Evolutionary conservation across 768 basidiomycete genomes (phyloP).

Genomic region (Suillus bovinus): DNA sequence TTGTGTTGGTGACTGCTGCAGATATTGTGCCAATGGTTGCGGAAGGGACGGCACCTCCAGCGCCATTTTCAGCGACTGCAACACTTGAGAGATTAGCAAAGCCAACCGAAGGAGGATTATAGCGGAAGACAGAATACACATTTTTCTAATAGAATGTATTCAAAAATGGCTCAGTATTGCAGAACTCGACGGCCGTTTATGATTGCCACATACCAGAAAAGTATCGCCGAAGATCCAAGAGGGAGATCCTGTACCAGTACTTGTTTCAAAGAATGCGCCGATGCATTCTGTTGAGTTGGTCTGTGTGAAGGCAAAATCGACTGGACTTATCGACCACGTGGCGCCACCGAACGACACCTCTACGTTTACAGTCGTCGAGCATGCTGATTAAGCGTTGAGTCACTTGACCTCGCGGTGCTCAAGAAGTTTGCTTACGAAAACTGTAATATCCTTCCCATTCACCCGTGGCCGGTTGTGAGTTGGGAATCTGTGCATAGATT

Average conservation of each 20-base stretch:
- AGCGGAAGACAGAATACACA: conserved; percentile 56
- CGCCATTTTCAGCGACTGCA: conserved; percentile 28
- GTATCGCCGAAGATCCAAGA: conserved; percentile 58
- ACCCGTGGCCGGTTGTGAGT: conserved; percentile 37
- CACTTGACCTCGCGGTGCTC: not conserved
- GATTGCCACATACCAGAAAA: conserved; percentile 35
- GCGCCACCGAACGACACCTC: conserved; percentile 45
- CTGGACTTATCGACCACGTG: conserved; percentile 47
- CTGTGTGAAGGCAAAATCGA: conserved; percentile 46
- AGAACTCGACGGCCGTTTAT: not conserved
- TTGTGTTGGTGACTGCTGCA: conserved; percentile 42
- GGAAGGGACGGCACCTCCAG: conserved; percentile 43
- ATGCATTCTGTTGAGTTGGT: conserved; percentile 46
- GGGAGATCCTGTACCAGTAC: conserved; percentile 32
- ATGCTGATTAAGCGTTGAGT: conserved; percentile 24
- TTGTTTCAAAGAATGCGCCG: conserved; percentile 52
- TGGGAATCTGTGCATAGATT: conserved; percentile 50
- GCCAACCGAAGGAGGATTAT: conserved; percentile 48
- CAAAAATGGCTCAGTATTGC: not conserved
- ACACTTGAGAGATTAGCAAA: conserved; percentile 46
- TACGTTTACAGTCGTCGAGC: conserved; percentile 38
- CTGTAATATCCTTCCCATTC: conserved; percentile 48
- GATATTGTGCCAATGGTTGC: conserved; percentile 57
- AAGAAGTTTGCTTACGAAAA: conserved; percentile 33
- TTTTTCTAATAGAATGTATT: conserved; percentile 42